A percentile compares a stretch with the other conserved stretches of the same genome.
Conservation (phyloP, 2,329 filamentous ascomycete genomes). For the Pseudodiploospora longispora region DNA sequence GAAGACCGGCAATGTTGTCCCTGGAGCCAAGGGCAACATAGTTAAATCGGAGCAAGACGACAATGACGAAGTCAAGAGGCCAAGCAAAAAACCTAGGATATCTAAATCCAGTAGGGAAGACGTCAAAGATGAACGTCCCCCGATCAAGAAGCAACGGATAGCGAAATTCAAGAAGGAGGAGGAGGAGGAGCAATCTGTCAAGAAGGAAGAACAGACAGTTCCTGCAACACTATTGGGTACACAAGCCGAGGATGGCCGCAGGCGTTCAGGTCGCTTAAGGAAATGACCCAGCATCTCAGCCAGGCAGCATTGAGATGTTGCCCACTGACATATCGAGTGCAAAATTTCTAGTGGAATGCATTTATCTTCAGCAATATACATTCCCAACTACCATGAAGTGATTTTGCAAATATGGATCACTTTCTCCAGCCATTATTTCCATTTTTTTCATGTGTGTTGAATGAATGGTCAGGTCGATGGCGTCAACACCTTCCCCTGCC, state of each 20-base stretch:
- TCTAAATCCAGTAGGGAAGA: slow-evolving; percentile 17
- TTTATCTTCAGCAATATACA: no score
- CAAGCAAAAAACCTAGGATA: slow-evolving; percentile 16
- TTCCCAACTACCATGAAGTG: no score
- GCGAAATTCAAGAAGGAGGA: slow-evolving; percentile 14
- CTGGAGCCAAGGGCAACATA: slow-evolving; percentile 36
- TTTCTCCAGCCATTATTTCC: no score
- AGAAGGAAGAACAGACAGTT: slow-evolving; percentile 13
- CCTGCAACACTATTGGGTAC: slow-evolving; percentile 1
- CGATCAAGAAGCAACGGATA: slow-evolving; percentile 19
- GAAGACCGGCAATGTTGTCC: slow-evolving; percentile 48
- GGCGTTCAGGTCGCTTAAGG: slow-evolving; percentile 22
- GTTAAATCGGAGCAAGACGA: slow-evolving; percentile 22
- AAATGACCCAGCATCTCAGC: slow-evolving; percentile 7
- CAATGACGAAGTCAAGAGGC: slow-evolving; percentile 14
- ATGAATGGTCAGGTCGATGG: no score
- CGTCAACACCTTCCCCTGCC: no score
- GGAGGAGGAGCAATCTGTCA: slow-evolving; percentile 11
- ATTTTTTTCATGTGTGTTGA: no score
- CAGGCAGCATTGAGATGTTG: no score
- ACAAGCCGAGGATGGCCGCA: slow-evolving; percentile 6
- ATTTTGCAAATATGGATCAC: no score
- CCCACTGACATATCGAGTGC: no score
- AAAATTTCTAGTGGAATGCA: no score
- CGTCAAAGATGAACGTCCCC: slow-evolving; percentile 17